Percentiles rank a stretch among this genome's conserved stretches.
phyloP scores from a whole-genome alignment of 192 early-diverging fungal species.

The Coemansia sp. region DNA sequence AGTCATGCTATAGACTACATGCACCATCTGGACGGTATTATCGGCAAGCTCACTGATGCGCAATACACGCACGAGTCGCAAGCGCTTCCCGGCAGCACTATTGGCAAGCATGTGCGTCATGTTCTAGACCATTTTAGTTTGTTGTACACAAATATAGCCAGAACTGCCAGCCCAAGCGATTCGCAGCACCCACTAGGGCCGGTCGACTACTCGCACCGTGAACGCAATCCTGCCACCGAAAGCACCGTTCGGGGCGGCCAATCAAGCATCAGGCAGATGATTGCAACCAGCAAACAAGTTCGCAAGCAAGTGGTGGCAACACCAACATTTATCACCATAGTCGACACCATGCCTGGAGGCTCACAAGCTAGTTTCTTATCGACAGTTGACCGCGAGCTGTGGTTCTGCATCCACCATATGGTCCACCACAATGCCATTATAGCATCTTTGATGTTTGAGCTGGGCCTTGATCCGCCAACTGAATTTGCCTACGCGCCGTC shows the following conservation, averaged over 20 bases:
- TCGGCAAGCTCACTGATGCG: slow-evolving; percentile 14
- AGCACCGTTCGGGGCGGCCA: slow-evolving; percentile 15
- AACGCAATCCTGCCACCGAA: slow-evolving; percentile 23
- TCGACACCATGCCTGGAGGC: slow-evolving; percentile 26
- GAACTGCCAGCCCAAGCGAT: background rate
- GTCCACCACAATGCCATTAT: slow-evolving; percentile 55
- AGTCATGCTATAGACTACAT: slow-evolving; percentile 17
- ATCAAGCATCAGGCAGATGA: slow-evolving; percentile 1
- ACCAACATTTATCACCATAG: slow-evolving; percentile 3
- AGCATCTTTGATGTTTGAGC: slow-evolving; percentile 37
- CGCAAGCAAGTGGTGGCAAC: background rate
- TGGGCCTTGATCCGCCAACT: slow-evolving; percentile 19
- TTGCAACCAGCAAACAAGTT: background rate
- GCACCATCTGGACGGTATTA: slow-evolving; percentile 7
- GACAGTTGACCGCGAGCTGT: slow-evolving; percentile 46
- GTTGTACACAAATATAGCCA: slow-evolving; percentile 14
- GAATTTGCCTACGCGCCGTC: slow-evolving; percentile 53
- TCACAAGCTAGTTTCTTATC: slow-evolving; percentile 20
- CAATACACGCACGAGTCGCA: slow-evolving; percentile 29
- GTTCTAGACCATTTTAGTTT: slow-evolving; percentile 52
- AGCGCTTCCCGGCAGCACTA: slow-evolving; percentile 52
- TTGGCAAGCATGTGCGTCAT: slow-evolving; percentile 59
- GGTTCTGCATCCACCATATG: slow-evolving; percentile 57
- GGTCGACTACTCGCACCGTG: slow-evolving; percentile 28
- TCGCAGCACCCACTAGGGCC: slow-evolving; percentile 4